Conservation (phyloP, 1,139 yeast species). For the Arxiozyma slooffiae region DNA sequence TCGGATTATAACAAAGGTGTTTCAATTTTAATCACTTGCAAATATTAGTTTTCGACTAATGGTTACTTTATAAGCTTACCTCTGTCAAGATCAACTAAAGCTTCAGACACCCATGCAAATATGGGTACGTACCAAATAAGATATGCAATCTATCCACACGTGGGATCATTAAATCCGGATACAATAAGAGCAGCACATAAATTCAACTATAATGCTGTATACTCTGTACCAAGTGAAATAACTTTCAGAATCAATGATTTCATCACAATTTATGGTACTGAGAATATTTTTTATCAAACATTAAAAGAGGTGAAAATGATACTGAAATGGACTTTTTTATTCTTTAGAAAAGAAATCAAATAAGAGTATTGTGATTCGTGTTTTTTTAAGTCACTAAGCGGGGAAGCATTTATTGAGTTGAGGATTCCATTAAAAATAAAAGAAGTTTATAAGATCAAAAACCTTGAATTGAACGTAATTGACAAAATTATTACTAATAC, state of each 20-base stretch:
- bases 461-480: constrained; percentile 50
- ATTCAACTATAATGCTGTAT: constrained; percentile 53
- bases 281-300: constrained; percentile 58
- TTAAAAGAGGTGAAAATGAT: constrained; percentile 87
- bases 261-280: constrained; percentile 53
- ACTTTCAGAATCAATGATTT: constrained; percentile 67
- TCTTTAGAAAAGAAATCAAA: constrained; percentile 22
- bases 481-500: constrained; percentile 32
- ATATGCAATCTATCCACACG: constrained; percentile 78
- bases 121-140: constrained; percentile 80
- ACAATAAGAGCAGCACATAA: constrained; percentile 70
- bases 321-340: constrained; percentile 36
- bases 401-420: constrained; percentile 48
- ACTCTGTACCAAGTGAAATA: constrained; percentile 41
- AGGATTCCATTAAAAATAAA: constrained; percentile 37
- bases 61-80: constrained; percentile 83
- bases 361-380: constrained; percentile 56
- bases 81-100: constrained; percentile 73
- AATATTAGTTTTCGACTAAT: constrained; percentile 86
- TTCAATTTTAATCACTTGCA: constrained; percentile 71
- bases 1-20: constrained; percentile 84
- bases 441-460: constrained; percentile 51
- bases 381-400: constrained; percentile 84
- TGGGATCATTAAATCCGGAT: constrained; percentile 49
- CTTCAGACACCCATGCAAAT: constrained; percentile 88